A percentile compares a stretch with the other conserved stretches of the same genome.
Evolutionary conservation across 2,329 filamentous ascomycete genomes (phyloP).

Genomic region (Cladosporium sp.): DNA sequence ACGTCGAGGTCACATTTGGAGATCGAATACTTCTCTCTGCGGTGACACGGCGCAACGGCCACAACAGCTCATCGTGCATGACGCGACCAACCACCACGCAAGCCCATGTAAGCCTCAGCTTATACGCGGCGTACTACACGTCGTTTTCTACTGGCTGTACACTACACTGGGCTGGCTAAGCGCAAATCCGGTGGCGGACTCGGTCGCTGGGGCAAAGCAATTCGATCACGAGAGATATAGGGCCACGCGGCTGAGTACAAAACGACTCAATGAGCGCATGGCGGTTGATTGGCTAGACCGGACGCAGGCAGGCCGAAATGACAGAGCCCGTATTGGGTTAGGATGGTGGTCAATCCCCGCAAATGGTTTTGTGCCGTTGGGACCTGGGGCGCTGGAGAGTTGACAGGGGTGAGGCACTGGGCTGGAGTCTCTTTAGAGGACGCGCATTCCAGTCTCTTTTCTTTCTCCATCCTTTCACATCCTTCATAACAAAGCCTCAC

Average conservation of each 20-base stretch:
- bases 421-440: conserved; percentile 2
- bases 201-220: neutral
- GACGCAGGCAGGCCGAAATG: conserved; percentile 9
- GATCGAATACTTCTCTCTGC: neutral
- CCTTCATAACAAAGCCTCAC: conserved; percentile 18
- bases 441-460: conserved; percentile 14
- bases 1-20: neutral
- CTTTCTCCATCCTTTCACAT: conserved; percentile 2
- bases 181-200: neutral
- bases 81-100: conserved; percentile 9
- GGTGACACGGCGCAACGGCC: neutral
- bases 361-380: conserved; percentile 13
- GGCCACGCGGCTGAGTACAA: conserved; percentile 18
- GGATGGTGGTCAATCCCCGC: conserved; percentile 5
- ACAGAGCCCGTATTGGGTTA: neutral
- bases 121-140: neutral
- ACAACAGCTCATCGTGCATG: conserved; percentile 10
- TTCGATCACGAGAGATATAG: conserved; percentile 14
- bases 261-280: neutral
- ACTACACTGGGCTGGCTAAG: neutral
- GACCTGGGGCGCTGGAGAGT: conserved; percentile 1
- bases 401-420: neutral
- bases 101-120: conserved; percentile 11
- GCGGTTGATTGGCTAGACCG: conserved; percentile 9
- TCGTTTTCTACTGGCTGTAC: neutral